A percentile compares a stretch with the other conserved stretches of the same genome.
These are phyloP conservation scores for Artemisia tridentata DNA, from an alignment of 129 eudicot genomes.

Conservation along the genomic window DNA sequence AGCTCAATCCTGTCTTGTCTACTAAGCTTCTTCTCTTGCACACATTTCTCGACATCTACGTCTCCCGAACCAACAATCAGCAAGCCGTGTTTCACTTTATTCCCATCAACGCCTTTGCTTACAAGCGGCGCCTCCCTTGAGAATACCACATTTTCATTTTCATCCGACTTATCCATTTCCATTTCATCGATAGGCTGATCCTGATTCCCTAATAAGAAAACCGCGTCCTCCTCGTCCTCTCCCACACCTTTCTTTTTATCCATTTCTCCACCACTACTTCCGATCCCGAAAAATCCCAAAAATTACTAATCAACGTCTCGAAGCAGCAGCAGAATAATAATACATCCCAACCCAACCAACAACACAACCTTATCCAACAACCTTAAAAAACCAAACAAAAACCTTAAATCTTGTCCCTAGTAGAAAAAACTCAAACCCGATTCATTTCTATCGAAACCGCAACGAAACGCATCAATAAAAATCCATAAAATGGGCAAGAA, in stretches of 20 bases:
- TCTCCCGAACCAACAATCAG: conserved; percentile 37
- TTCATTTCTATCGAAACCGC: conserved; percentile 5
- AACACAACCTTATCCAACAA: conserved; percentile 8
- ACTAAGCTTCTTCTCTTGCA: conserved; percentile 65
- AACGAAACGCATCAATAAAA: background rate
- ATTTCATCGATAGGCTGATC: conserved; percentile 33
- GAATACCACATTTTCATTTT: conserved; percentile 67
- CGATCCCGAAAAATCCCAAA: conserved; percentile 5
- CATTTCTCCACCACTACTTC: conserved; percentile 38
- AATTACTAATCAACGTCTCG: conserved; percentile 23
- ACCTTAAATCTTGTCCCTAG: conserved; percentile 9
- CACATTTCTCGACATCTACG: conserved; percentile 41
- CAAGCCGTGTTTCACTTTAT: conserved; percentile 61
- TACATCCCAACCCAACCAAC: conserved; percentile 22
- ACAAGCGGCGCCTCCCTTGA: conserved; percentile 70
- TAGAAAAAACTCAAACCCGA: background rate
- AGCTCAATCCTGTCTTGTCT: conserved; percentile 84
- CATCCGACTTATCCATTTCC: conserved; percentile 46
- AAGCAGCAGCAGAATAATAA: conserved; percentile 30
- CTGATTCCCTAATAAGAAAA: conserved; percentile 38
- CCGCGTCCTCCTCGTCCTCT: conserved; percentile 36
- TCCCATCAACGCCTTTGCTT: conserved; percentile 52
- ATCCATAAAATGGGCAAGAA: conserved; percentile 27
- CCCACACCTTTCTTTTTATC: conserved; percentile 45
- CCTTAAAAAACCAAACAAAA: conserved; percentile 8